Conservation (phyloP, 2,329 filamentous ascomycete genomes). For the Fusarium aywerte region DNA sequence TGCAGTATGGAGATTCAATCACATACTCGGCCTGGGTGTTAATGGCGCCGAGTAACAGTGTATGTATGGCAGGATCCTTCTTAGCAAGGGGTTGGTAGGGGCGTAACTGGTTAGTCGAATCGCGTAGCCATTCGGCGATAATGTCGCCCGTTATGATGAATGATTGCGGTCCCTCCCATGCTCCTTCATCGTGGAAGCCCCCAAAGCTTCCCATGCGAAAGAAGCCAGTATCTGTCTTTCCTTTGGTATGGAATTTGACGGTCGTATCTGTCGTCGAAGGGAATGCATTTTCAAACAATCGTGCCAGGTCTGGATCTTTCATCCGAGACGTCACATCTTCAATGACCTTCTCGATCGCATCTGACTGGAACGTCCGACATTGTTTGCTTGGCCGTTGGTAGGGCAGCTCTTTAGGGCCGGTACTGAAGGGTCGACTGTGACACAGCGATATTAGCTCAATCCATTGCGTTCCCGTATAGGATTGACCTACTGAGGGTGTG, state of each 20-base stretch:
- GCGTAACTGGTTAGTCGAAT: slow-evolving; percentile 91
- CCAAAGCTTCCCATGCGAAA: slow-evolving; percentile 50
- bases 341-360: slow-evolving; percentile 89
- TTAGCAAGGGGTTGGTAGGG: slow-evolving; percentile 89
- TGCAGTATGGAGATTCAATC: slow-evolving; percentile 95
- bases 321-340: slow-evolving; percentile 81
- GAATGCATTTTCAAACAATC: slow-evolving; percentile 94
- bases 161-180: slow-evolving; percentile 87
- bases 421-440: slow-evolving; percentile 79
- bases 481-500: slow-evolving; percentile 53
- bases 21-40: slow-evolving; percentile 97
- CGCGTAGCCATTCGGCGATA: slow-evolving; percentile 90
- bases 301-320: slow-evolving; percentile 85
- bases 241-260: slow-evolving; percentile 84
- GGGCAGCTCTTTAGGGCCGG: slow-evolving; percentile 81
- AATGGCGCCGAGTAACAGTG: slow-evolving; percentile 89
- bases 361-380: slow-evolving; percentile 91
- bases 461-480: background rate
- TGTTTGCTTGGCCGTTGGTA: slow-evolving; percentile 83
- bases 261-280: slow-evolving; percentile 89
- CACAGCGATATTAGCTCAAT: slow-evolving; percentile 11
- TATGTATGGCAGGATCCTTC: slow-evolving; percentile 80
- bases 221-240: slow-evolving; percentile 55
- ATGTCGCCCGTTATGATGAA: slow-evolving; percentile 96
- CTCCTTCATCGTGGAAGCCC: slow-evolving; percentile 60